Percentiles rank a stretch among this genome's conserved stretches.
These are phyloP conservation scores for Xylaria sp. DNA, from an alignment of 2,329 filamentous ascomycete genomes.

Conservation along the genomic window DNA sequence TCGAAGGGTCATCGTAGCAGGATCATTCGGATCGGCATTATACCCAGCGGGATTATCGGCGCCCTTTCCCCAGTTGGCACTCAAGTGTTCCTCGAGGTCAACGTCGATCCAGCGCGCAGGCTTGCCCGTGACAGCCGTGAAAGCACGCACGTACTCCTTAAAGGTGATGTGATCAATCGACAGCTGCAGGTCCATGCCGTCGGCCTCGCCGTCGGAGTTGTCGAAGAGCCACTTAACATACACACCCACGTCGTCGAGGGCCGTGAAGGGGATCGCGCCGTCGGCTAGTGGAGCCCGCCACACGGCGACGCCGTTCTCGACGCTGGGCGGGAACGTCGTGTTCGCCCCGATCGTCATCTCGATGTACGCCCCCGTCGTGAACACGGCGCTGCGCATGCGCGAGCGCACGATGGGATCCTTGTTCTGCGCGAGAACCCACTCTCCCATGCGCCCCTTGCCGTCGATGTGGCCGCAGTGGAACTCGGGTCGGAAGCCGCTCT, in stretches of 20 bases:
- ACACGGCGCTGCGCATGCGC: slow-evolving; percentile 64
- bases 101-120: slow-evolving; percentile 55
- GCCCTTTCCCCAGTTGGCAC: slow-evolving; percentile 30
- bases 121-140: slow-evolving; percentile 56
- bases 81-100: slow-evolving; percentile 52
- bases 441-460: slow-evolving; percentile 57
- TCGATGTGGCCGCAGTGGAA: slow-evolving; percentile 62
- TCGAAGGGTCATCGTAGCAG: slow-evolving; percentile 53
- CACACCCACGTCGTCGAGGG: slow-evolving; percentile 59
- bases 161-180: slow-evolving; percentile 56
- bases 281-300: slow-evolving; percentile 51
- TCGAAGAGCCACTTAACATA: slow-evolving; percentile 63
- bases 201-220: slow-evolving; percentile 53
- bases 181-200: slow-evolving; percentile 59
- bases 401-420: slow-evolving; percentile 43
- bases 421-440: slow-evolving; percentile 59
- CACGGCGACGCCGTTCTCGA: slow-evolving; percentile 50
- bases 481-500: slow-evolving; percentile 57
- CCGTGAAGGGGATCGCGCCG: slow-evolving; percentile 55
- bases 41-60: slow-evolving; percentile 52
- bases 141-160: slow-evolving; percentile 55
- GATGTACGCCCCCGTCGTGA: slow-evolving; percentile 68
- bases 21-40: slow-evolving; percentile 48
- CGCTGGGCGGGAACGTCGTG: slow-evolving; percentile 54
- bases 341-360: slow-evolving; percentile 54